These are phyloP conservation scores for Aegilops bicornis DNA, from an alignment of 176 grass and related monocot genomes.

Conservation along the genomic window DNA sequence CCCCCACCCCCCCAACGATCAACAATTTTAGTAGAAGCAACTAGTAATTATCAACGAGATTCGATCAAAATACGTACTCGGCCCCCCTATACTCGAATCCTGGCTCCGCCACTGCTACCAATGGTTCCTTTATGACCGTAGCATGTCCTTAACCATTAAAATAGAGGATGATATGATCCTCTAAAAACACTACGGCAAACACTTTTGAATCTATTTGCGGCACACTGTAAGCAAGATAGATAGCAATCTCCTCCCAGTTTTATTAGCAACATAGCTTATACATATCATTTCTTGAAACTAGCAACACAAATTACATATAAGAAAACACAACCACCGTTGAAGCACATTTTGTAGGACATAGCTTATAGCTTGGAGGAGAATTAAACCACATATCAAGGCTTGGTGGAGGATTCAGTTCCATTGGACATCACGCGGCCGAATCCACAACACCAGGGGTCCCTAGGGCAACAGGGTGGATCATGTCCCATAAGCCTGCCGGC, in stretches of 20 bases:
- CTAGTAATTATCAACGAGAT: no score
- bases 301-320: neutral
- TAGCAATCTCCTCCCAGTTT: neutral
- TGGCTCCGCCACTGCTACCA: no score
- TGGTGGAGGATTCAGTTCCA: neutral
- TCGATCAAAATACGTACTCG: no score
- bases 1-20: no score
- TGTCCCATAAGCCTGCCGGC: neutral
- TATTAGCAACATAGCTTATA: no score
- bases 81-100: no score
- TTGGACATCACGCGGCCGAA: neutral
- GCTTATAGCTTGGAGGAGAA: neutral
- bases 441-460: neutral
- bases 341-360: neutral
- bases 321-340: neutral
- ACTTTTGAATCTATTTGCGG: neutral
- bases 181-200: neutral
- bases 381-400: neutral
- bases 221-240: neutral
- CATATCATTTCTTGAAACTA: neutral
- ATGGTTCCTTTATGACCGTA: neutral
- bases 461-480: neutral
- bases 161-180: neutral
- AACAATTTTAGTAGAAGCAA: no score
- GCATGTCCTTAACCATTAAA: neutral